Percentiles rank a stretch among this genome's conserved stretches.
These are phyloP conservation scores for Agrocybe praecox DNA, from an alignment of 768 basidiomycete genomes.

Conservation along the genomic window DNA sequence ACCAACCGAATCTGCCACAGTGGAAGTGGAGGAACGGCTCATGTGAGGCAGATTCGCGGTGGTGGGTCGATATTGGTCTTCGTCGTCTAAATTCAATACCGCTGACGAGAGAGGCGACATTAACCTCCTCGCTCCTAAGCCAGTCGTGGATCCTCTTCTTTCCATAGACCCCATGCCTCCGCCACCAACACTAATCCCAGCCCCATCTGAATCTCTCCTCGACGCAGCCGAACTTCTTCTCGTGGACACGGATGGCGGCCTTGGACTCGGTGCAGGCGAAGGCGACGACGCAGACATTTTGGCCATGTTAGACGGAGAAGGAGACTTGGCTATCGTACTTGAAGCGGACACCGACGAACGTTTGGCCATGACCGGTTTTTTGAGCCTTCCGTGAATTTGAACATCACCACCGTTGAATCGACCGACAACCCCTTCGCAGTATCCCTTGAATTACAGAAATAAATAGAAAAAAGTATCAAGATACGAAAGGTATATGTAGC, in stretches of 20 bases:
- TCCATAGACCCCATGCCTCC: too few species aligned
- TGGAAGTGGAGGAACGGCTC: slow-evolving; percentile 30
- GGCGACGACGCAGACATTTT: not conserved
- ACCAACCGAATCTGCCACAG: slow-evolving; percentile 17
- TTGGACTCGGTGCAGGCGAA: not conserved
- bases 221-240: not conserved
- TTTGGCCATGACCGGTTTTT: slow-evolving; percentile 80
- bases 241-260: not conserved
- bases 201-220: not conserved
- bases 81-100: slow-evolving; percentile 6
- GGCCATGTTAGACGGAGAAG: slow-evolving; percentile 20
- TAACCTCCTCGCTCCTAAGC: not conserved
- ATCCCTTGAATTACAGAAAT: slow-evolving; percentile 53
- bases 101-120: slow-evolving; percentile 1
- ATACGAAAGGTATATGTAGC: not conserved
- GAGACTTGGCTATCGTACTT: slow-evolving; percentile 3
- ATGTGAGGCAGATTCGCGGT: slow-evolving; percentile 5
- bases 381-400: slow-evolving; percentile 71
- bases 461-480: not conserved
- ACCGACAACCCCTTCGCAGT: slow-evolving; percentile 87
- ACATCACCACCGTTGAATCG: slow-evolving; percentile 68
- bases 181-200: not conserved
- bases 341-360: slow-evolving; percentile 45
- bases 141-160: not conserved
- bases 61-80: slow-evolving; percentile 13